Base-by-base conservation (phyloP, 2,329 filamentous ascomycete species). In the Fusarium heterosporum region DNA sequence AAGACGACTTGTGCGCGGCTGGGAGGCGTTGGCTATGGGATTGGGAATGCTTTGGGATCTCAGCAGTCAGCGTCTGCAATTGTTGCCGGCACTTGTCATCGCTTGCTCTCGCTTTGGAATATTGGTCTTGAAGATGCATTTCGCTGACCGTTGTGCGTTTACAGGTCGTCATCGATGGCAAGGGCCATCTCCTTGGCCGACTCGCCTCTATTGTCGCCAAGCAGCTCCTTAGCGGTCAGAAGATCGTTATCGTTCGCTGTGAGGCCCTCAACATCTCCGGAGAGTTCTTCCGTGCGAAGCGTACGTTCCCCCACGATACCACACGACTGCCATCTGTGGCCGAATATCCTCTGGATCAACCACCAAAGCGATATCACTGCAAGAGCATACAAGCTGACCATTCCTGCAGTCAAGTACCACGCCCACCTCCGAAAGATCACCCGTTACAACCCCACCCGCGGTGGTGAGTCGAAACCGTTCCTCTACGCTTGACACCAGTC, bases 281-380 rank as follows among this genome's bases (percentile, higher is more conserved):
- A 87, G 96, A 98, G 89, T 99, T 99, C 93, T 99, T 99, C 92
- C 93, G 96, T 84, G 90, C 95, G 77, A 99, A 99, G 92, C 92
- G 96, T 99, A 97, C 85, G 95, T 97, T 61, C 49, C 62, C 57
- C 64, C 57, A 55, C 53, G 42, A 69, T 38, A 63, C 51, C 50
- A 43, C 61, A 64, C 17, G 51, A 58, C n/a, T 49, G 56, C 64
- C 56, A 65, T 30, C 43, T 58, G 58, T 71, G 68, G 58, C 54
- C 57, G 56, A 66, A 47, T 68, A 70, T 55, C 46, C 22, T 52
- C 40, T 30, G 70, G 64, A 54, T 43, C 55, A 65, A 60, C 56
- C 30, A 64, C 51, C 63, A 53, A 30, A 40, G 38, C 54, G 54
- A 67, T 61, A 41, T 16, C 34, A 28, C 46, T 46, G 10, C 30